A percentile compares a stretch with the other conserved stretches of the same genome.
Evolutionary conservation across 2,329 filamentous ascomycete species (phyloP).

Genomic region (Alternaria triticina): DNA sequence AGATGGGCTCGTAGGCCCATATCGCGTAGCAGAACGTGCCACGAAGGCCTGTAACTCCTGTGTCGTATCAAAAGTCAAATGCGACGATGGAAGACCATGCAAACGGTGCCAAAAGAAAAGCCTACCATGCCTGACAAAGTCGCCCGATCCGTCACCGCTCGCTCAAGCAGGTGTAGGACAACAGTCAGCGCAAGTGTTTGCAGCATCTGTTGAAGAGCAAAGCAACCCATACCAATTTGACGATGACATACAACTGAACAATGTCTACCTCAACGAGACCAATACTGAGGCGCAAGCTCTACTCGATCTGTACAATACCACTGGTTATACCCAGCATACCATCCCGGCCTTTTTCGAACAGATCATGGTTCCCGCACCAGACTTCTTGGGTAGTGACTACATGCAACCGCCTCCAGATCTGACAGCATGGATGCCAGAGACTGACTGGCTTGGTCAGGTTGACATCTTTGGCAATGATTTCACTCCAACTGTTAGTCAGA

Average conservation of each 20-base stretch:
- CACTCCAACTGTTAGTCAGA: constrained; percentile 20
- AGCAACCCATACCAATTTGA: neutral
- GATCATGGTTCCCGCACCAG: constrained; percentile 28
- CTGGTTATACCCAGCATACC: constrained; percentile 7
- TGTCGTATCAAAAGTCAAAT: constrained; percentile 41
- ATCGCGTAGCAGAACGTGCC: constrained; percentile 28
- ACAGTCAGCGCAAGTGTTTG: neutral
- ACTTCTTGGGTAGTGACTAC: constrained; percentile 20
- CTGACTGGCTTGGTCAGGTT: constrained; percentile 20
- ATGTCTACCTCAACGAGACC: neutral
- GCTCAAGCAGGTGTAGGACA: neutral
- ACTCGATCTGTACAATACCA: constrained; percentile 11
- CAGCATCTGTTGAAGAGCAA: neutral
- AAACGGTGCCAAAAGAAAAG: constrained; percentile 24
- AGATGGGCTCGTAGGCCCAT: constrained; percentile 21
- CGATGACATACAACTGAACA: neutral
- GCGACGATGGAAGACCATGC: constrained; percentile 38
- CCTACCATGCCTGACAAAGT: constrained; percentile 14
- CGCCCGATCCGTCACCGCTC: neutral
- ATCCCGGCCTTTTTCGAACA: constrained; percentile 21
- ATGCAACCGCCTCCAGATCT: constrained; percentile 23
- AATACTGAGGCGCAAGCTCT: constrained; percentile 15
- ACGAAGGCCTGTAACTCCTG: constrained; percentile 41
- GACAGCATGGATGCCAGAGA: constrained; percentile 26
- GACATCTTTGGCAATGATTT: constrained; percentile 28